phyloP scores from a whole-genome alignment of 2,329 filamentous ascomycete species.

The Talaromyces sp. region DNA sequence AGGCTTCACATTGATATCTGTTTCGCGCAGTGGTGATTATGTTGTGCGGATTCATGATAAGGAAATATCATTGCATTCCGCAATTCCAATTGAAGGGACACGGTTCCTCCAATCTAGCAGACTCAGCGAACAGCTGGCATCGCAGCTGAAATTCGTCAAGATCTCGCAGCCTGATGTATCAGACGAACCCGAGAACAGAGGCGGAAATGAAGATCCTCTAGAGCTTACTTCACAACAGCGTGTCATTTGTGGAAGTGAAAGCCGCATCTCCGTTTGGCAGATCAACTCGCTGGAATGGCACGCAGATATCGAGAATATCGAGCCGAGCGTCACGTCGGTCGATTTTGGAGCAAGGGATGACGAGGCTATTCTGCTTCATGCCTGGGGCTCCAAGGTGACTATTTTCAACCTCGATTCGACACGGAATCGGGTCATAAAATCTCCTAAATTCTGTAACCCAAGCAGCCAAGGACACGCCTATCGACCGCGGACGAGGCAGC shows the following conservation, averaged over 20 bases:
- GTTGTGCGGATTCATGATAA: conserved; percentile 16
- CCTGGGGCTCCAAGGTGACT: conserved; percentile 34
- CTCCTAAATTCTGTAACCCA: conserved; percentile 32
- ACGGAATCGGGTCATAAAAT: conserved; percentile 32
- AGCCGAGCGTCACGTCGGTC: conserved; percentile 26
- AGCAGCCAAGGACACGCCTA: conserved; percentile 29
- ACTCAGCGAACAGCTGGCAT: conserved; percentile 22
- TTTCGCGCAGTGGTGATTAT: conserved; percentile 17
- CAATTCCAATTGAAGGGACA: conserved; percentile 21
- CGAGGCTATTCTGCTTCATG: conserved; percentile 34
- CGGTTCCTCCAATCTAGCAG: conserved; percentile 26
- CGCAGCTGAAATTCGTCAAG: conserved; percentile 24
- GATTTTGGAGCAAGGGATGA: conserved; percentile 33
- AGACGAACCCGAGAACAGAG: not conserved
- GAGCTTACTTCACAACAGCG: conserved; percentile 20
- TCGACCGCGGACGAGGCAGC: conserved; percentile 32
- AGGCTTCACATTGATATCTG: conserved; percentile 5
- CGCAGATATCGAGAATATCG: conserved; percentile 36
- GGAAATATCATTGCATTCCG: conserved; percentile 27
- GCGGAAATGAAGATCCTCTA: not conserved
- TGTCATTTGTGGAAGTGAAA: conserved; percentile 28
- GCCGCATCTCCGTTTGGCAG: conserved; percentile 32
- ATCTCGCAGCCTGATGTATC: conserved; percentile 17
- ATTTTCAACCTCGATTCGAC: conserved; percentile 30
- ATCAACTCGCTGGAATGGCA: conserved; percentile 29